Conservation (phyloP, 108 stramenopile genomes). For the Skeletonema potamos region DNA sequence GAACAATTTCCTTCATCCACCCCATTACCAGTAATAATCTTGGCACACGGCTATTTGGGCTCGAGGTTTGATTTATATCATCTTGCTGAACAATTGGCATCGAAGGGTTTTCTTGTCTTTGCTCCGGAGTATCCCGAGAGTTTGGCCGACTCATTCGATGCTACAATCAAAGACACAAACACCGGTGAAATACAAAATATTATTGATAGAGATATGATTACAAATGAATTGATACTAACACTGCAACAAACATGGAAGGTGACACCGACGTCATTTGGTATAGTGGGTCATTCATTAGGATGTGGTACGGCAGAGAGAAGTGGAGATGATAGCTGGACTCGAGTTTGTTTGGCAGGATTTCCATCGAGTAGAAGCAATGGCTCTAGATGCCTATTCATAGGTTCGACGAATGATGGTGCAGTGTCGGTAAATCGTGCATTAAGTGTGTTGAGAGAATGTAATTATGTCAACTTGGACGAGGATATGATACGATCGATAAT, state of each 20-base stretch:
- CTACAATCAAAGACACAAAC: not conserved
- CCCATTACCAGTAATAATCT: constrained; percentile 68
- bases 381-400: constrained; percentile 22
- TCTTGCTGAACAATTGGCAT: constrained; percentile 68
- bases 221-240: constrained; percentile 31
- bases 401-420: constrained; percentile 65
- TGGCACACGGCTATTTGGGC: constrained; percentile 60
- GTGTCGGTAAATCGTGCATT: constrained; percentile 39
- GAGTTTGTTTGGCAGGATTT: constrained; percentile 69
- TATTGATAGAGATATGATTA: constrained; percentile 61
- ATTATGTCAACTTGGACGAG: constrained; percentile 18
- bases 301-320: constrained; percentile 62
- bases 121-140: constrained; percentile 77
- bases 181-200: constrained; percentile 17
- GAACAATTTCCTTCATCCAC: constrained; percentile 26
- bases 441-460: constrained; percentile 20
- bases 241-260: constrained; percentile 42
- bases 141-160: constrained; percentile 67
- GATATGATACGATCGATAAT: constrained; percentile 3
- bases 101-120: constrained; percentile 61
- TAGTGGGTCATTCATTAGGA: constrained; percentile 77
- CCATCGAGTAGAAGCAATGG: constrained; percentile 25
- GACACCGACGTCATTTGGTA: constrained; percentile 47
- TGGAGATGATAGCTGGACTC: constrained; percentile 70
- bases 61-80: constrained; percentile 75